A percentile compares a stretch with the other conserved stretches of the same genome.
Conservation (phyloP, 495 filamentous ascomycete species). For the Lepraria neglecta region DNA sequence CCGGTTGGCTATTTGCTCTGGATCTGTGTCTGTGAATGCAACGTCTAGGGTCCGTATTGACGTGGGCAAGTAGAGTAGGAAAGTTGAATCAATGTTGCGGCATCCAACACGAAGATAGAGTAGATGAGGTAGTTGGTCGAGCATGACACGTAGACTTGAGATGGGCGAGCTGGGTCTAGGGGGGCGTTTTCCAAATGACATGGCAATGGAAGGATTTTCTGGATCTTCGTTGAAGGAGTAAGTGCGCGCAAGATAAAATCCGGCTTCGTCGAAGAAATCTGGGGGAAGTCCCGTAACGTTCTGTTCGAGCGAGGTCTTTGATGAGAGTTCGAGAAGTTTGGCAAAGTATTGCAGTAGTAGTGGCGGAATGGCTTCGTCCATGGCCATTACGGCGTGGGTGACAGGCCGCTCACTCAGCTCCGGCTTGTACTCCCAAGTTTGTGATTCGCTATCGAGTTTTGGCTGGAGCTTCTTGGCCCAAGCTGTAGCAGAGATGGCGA, state of each 20-base stretch:
- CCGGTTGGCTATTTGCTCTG: slow-evolving; percentile 17
- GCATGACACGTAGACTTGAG: slow-evolving; percentile 15
- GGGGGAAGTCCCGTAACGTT: slow-evolving; percentile 23
- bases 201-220: slow-evolving; percentile 12
- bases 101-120: slow-evolving; percentile 25
- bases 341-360: slow-evolving; percentile 16
- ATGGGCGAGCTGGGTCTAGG: not conserved
- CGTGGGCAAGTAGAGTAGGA: slow-evolving; percentile 18
- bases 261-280: slow-evolving; percentile 17
- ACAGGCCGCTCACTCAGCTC: slow-evolving; percentile 13
- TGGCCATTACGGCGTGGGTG: slow-evolving; percentile 24
- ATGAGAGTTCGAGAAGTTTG: slow-evolving; percentile 3
- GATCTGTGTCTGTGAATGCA: slow-evolving; percentile 23
- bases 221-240: slow-evolving; percentile 22
- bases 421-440: slow-evolving; percentile 9
- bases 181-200: slow-evolving; percentile 12
- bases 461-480: slow-evolving; percentile 11
- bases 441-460: slow-evolving; percentile 3
- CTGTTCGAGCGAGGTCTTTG: slow-evolving; percentile 18
- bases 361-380: slow-evolving; percentile 22
- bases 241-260: slow-evolving; percentile 15
- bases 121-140: slow-evolving; percentile 21
- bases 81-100: slow-evolving; percentile 20
- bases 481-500: slow-evolving; percentile 9
- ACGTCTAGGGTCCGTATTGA: slow-evolving; percentile 23